phyloP scores from a whole-genome alignment of 2,329 filamentous ascomycete genomes.

The Colletotrichum theobromicola region DNA sequence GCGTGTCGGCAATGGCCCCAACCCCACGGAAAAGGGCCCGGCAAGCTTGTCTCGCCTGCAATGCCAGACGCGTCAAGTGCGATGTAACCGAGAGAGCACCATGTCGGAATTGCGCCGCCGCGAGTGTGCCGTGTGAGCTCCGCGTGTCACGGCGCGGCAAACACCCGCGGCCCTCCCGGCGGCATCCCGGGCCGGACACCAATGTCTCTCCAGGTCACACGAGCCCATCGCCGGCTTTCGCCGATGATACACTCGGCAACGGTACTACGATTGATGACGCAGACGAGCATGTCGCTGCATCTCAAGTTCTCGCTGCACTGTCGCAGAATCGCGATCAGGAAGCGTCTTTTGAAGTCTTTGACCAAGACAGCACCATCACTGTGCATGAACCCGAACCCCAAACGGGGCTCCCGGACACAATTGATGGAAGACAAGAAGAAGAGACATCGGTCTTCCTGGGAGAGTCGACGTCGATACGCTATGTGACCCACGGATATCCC shows the following conservation, averaged over 20 bases:
- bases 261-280: background rate
- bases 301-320: background rate
- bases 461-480: background rate
- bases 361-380: background rate
- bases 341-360: background rate
- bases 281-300: background rate
- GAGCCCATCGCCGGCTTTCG: background rate
- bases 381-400: background rate
- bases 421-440: background rate
- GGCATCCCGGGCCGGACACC: background rate
- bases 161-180: slow-evolving; percentile 25
- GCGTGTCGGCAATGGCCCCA: background rate
- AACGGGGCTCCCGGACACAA: too few species aligned
- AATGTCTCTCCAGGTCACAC: background rate
- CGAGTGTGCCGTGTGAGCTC: slow-evolving; percentile 33
- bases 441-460: background rate
- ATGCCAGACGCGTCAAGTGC: slow-evolving; percentile 38
- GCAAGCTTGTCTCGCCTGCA: slow-evolving; percentile 39
- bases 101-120: slow-evolving; percentile 34
- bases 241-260: background rate
- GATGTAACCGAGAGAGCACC: slow-evolving; percentile 38
- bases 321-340: background rate
- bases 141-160: slow-evolving; percentile 38
- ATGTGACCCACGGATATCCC: background rate
- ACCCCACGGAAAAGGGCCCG: slow-evolving; percentile 33